Evolutionary conservation across 2,329 filamentous ascomycete species (phyloP).

Genomic region (Cercospora citrullina): DNA sequence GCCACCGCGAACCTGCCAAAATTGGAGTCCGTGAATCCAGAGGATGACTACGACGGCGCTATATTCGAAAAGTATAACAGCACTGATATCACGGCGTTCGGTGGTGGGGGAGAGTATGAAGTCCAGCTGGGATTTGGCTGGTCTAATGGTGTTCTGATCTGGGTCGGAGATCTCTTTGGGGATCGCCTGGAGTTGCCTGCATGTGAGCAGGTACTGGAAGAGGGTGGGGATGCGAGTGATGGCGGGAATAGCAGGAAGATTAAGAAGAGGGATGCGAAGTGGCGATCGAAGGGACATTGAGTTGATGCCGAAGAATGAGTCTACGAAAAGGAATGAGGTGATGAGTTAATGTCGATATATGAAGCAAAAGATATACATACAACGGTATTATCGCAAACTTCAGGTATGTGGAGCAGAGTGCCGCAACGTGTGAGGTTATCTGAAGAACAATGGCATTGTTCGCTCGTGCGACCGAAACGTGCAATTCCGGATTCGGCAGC

Average conservation of each 20-base stretch:
- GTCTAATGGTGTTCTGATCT: conserved; percentile 69
- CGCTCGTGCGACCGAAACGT: background rate
- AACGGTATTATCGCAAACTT: background rate
- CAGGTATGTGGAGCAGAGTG: background rate
- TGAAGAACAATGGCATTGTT: background rate
- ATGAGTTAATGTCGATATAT: background rate
- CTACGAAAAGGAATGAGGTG: background rate
- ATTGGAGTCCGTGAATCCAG: conserved; percentile 50
- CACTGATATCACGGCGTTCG: conserved; percentile 60
- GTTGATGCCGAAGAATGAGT: background rate
- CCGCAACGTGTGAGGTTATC: background rate
- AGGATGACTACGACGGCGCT: conserved; percentile 48
- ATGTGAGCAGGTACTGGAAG: conserved; percentile 20
- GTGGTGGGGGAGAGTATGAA: conserved; percentile 66
- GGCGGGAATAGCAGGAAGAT: conserved; percentile 4
- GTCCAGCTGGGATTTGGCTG: conserved; percentile 71
- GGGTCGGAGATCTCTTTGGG: conserved; percentile 64
- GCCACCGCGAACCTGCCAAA: conserved; percentile 56
- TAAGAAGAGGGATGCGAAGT: conserved; percentile 9
- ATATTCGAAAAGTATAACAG: conserved; percentile 72
- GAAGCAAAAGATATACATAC: background rate
- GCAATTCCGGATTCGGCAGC: background rate
- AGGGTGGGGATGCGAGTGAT: conserved; percentile 15
- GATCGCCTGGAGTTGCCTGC: conserved; percentile 57
- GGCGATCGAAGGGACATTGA: conserved; percentile 12